Evolutionary conservation across 306 rosid genomes (phyloP), one percentile per base, ranked within the genome.

Genomic region (Abrus precatorius): DNA sequence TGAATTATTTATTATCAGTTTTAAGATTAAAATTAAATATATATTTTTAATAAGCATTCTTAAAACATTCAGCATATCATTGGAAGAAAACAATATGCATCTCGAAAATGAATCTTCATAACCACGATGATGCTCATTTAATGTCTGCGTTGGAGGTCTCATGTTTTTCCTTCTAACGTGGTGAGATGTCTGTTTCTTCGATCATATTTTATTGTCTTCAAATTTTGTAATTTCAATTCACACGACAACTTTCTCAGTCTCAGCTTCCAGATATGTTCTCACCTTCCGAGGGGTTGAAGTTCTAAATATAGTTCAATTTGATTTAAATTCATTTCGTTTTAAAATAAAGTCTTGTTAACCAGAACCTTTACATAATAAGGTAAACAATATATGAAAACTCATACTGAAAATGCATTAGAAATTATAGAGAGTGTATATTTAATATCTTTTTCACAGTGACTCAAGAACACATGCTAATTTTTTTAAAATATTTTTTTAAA

Each of bases 101-200:
- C 83, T 83, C 89, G 87, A 90, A 88, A 92, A 87, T 87, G 94
- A 87, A 89, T 90, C 90, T 88, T 49, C 88, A 78, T 73, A 72
- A 56, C 69, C 78, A 83, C 93, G 88, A 86, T 79, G 88, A 86
- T 79, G 92, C 88, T 89, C 92, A 86, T 90, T 92, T 62, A 90
- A 88, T 90, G 92, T 75, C 50, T 4, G 77, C 88, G 49, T 90
- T 76, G 91, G 88, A 86, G 80, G 79, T 50, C 91, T 89, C 92
- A 81, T 85, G 89, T 88, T 83, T 84, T 86, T 73, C 85, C 91
- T 88, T 85, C 81, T 78, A 86, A 82, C 67, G 69, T 85, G 92
- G 90, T 89, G 90, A 88, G 89, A 94, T 94, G 97, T 94, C 97
- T 91, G 97, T 94, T 88, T 86, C 78, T 86, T 69, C 75, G 6